Evolutionary conservation across 2,329 filamentous ascomycete species (phyloP).

Genomic region (Pyrenophora seminiperda): DNA sequence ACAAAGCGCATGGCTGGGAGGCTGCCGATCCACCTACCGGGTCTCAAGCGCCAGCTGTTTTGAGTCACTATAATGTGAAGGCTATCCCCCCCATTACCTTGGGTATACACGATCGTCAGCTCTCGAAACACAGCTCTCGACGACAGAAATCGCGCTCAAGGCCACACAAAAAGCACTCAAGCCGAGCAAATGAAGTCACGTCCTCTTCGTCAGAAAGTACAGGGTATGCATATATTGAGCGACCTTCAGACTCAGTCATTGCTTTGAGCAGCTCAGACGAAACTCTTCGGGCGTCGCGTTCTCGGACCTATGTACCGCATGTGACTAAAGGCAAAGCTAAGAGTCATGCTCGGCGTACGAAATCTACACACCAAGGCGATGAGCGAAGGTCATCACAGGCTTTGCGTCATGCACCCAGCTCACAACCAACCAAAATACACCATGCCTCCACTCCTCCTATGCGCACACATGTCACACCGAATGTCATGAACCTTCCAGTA

Average conservation of each 20-base stretch:
- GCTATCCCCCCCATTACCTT: not conserved
- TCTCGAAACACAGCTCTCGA: not conserved
- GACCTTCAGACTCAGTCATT: constrained; percentile 10
- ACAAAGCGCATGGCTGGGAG: constrained; percentile 1
- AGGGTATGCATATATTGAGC: constrained; percentile 10
- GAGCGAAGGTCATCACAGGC: constrained; percentile 5
- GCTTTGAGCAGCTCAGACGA: constrained; percentile 17
- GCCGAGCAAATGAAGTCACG: not conserved
- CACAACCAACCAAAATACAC: not conserved
- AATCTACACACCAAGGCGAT: not conserved
- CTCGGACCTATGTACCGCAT: constrained; percentile 8
- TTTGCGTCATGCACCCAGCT: not conserved
- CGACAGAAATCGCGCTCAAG: constrained; percentile 5
- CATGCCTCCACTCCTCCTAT: not conserved
- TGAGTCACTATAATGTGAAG: not conserved
- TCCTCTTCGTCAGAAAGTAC: constrained; percentile 16
- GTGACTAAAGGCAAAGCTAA: constrained; percentile 1
- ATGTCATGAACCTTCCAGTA: constrained; percentile 13
- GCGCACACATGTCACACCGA: not conserved
- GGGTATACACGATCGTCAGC: not conserved
- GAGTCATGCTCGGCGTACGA: constrained; percentile 1
- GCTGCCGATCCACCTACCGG: not conserved
- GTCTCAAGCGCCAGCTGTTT: not conserved
- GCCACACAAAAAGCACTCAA: not conserved
- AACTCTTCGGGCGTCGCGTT: constrained; percentile 16